Base-by-base conservation (phyloP, 345 rosid genomes). In the Carallia pectinifolia region DNA sequence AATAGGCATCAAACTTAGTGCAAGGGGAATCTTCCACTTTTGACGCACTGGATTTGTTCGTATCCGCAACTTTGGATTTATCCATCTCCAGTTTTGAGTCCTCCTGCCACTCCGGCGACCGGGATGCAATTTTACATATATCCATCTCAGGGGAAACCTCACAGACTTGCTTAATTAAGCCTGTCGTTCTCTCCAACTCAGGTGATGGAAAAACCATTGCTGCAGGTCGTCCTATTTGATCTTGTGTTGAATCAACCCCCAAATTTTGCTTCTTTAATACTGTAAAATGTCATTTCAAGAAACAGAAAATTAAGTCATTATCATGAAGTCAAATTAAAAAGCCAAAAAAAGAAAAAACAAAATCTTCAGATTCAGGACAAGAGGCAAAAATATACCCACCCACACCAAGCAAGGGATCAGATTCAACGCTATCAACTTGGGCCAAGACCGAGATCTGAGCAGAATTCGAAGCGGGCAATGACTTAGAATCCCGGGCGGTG, bases 261-360 rank as follows among this genome's bases (percentile, higher is more conserved):
- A 55, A 8, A 67, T 69, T 82, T 60, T 66, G 71, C 72, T 61
- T 79, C 64, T 72, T 81, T 10, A 61, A 58, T 19, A 74, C 87
- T 85, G 77, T 74, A 81, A 59, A 66, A 2, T 39, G 29, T 53
- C 53, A 62, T 61, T 55, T 23, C 61, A n/a, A 7, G 40, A 4
- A n/a, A 40, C 23, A 55, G 4, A 6, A 16, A 65, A 38, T 62
- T 39, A 37, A 33, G 23, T 60, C 40, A 44, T 15, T 18, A 31
- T 4, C 5, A 66, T 19, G 10, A 9, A 31, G n/a, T 33, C 50
- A 23, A 15, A 50, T 39, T 27, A 31, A 44, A 27, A 58, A 16
- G 18, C 10, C 33, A 36, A 1, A 38, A 60, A 12, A 48, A 38
- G 1, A 58, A 8, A 8, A 47, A 13, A 64, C n/a, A n/a, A 44